A percentile compares a stretch with the other conserved stretches of the same genome.
phyloP scores from a whole-genome alignment of 2,329 filamentous ascomycete genomes.

The Talaromyces amestolkiae region DNA sequence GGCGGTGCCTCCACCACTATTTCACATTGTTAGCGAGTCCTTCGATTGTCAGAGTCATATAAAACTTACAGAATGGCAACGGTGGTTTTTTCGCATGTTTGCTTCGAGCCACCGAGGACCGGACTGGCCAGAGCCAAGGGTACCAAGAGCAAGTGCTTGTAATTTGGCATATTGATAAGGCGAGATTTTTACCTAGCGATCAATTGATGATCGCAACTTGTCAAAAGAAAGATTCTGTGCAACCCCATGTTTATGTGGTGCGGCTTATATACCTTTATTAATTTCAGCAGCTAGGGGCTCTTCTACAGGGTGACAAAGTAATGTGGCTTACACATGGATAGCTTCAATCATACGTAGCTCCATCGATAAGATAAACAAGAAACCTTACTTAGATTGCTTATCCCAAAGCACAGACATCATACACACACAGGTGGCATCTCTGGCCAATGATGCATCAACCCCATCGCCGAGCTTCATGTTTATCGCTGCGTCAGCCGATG shows the following conservation, averaged over 20 bases:
- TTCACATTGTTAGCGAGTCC: neutral
- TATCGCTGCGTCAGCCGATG: slow-evolving; percentile 1
- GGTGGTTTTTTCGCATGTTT: slow-evolving; percentile 31
- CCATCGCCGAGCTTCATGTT: neutral
- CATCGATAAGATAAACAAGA: neutral
- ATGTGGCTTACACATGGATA: neutral
- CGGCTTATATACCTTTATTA: neutral
- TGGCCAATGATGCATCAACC: slow-evolving; percentile 1
- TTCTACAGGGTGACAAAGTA: neutral
- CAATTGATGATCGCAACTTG: neutral
- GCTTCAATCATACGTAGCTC: neutral
- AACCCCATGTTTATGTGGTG: neutral
- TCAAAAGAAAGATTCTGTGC: neutral
- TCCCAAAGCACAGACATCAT: neutral
- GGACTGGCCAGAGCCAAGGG: neutral
- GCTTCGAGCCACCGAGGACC: slow-evolving; percentile 21
- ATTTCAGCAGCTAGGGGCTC: neutral
- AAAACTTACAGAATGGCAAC: slow-evolving; percentile 34
- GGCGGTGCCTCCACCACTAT: slow-evolving; percentile 58
- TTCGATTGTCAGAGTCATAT: neutral
- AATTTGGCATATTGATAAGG: neutral
- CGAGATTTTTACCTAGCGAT: neutral
- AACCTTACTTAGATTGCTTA: neutral
- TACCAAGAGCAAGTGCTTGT: neutral
- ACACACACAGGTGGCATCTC: neutral